Base-by-base conservation (phyloP, 2,329 filamentous ascomycete genomes). In the Xylariaceae sp. region DNA sequence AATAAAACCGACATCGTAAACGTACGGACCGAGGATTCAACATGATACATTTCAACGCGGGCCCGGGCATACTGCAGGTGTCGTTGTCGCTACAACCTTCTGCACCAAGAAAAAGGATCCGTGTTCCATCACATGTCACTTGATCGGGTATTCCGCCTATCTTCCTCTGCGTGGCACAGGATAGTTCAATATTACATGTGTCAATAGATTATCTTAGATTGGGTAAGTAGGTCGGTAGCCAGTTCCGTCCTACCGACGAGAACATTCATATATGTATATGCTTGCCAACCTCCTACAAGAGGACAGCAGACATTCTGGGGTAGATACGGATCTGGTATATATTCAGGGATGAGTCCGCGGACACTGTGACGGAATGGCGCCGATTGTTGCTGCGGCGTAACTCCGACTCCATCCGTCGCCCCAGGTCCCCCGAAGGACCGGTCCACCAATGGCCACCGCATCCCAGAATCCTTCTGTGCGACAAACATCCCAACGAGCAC, bases 331-430 rank as follows among this genome's bases (percentile, higher is more conserved):
- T 29, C 26, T 6, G 26, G 10, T 5, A 29, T 10, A 29, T 10
- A 29, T 5, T 6, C 26, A 5, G 6, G 12, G 14, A 12, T 16
- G 14, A 16, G 12, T 16, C 14, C 32, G 14, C 14, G 32, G 12
- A 12, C 14, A 37, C 32, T 40, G 48, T 29, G 23, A 44, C 54
- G 56, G 53, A 50, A 55, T 44, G 42, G 37, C 32, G 23, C 54
- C 56, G 54, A 54, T 44, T 37, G 42, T 19, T 51, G 42, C 21
- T 51, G 29, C 45, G 48, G 59, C 53, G 48, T 48, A 53, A 54
- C 37, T 50, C 29, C 48, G 44, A 59, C 59, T 21, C 55, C 54
- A 44, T 48, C 56, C 56, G 50, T 44, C 14, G 32, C 32, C 14
- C 32, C 14, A 37, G 32, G 9, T 3, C 32, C 7, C 14, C 32